Conservation (phyloP, 805 yeast genomes). For the Candida succiphila region DNA sequence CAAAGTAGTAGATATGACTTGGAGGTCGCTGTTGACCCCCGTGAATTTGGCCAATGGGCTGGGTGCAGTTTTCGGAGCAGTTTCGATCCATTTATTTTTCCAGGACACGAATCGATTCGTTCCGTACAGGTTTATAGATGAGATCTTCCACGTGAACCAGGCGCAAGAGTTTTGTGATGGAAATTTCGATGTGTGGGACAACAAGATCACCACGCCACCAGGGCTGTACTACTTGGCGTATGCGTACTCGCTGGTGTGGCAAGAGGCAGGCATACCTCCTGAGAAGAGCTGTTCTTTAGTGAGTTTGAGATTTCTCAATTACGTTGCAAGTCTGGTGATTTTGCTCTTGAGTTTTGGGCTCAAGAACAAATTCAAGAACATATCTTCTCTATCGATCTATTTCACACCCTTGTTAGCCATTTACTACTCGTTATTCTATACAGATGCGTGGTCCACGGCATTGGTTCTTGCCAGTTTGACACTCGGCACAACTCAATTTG, state of each 20-base stretch:
- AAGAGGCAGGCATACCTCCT: slow-evolving; percentile 23
- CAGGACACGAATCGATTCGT: slow-evolving; percentile 12
- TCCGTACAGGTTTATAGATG: slow-evolving; percentile 48
- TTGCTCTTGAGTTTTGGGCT: slow-evolving; percentile 10
- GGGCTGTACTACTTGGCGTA: slow-evolving; percentile 59
- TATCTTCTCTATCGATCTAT: slow-evolving; percentile 21
- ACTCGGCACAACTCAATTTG: slow-evolving; percentile 25
- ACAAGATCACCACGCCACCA: slow-evolving; percentile 94
- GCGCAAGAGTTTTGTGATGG: slow-evolving; percentile 56
- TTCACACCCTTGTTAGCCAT: slow-evolving; percentile 65
- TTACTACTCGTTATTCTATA: slow-evolving; percentile 73
- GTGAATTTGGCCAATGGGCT: too few relatives aligned
- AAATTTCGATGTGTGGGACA: slow-evolving; percentile 64
- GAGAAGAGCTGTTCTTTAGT: slow-evolving; percentile 23
- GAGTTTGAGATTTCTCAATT: slow-evolving; percentile 47
- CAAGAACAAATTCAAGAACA: slow-evolving; percentile 2
- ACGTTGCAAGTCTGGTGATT: slow-evolving; percentile 52
- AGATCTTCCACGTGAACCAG: slow-evolving; percentile 79
- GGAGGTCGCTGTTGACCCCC: too few relatives aligned
- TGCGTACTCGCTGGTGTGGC: slow-evolving; percentile 27
- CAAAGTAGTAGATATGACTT: too few relatives aligned
- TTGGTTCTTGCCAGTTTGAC: slow-evolving; percentile 49
- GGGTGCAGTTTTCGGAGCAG: too few relatives aligned
- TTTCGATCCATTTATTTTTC: slow-evolving; percentile 10
- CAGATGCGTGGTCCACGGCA: slow-evolving; percentile 88